Base-by-base conservation (phyloP, 108 stramenopile genomes). In the Nitzschia putrida region DNA sequence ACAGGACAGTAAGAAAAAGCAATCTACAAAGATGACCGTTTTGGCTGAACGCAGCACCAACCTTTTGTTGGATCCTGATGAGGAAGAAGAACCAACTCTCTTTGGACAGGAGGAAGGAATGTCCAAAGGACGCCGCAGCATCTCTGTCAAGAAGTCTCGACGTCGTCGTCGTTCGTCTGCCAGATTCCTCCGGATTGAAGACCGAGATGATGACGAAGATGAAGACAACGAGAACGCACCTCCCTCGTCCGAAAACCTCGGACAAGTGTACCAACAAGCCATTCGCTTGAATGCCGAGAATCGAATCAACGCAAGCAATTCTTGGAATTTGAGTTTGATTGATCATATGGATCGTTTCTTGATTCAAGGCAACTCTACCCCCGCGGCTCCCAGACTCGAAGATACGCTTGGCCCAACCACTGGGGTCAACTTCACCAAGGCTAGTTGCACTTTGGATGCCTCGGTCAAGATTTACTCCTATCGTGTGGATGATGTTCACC, bases 391-490 rank as follows among this genome's bases (percentile, higher is more conserved):
- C 7, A 41, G 54, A 3, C 13, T 73, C 38, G 23, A 59, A 45
- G 39, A 76, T 58, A n/a, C 66, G 13, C 66, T 66, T 13, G 61
- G 61, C 21, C 61, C 61, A n/a, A 53, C 34, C 42, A 55, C 61
- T 12, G 69, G 87, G n/a, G 86, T 97, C n/a, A 97, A 98, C 75
- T 99, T 99, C 68, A 95, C 96, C 57, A 95, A 90, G 72, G 98
- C 98, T n/a, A 87, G 85, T 47, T 97, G 97, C 71, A 96, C 97
- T 9, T 73, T 99, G 29, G 97, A 99, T 71, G 98, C 98, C 0
- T 88, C 88, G 45, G 96, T 99, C 40, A 97, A 99, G 76, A 97
- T 99, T 50, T 99, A 99, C 77, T 92, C 92, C 0, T 93, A 96
- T 71, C 91, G 98, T 45, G 98, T 99, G 8, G 98, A 99, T 72